Conservation (phyloP, 163 green algal species). For the Coccomyxa subellipsoidea region DNA sequence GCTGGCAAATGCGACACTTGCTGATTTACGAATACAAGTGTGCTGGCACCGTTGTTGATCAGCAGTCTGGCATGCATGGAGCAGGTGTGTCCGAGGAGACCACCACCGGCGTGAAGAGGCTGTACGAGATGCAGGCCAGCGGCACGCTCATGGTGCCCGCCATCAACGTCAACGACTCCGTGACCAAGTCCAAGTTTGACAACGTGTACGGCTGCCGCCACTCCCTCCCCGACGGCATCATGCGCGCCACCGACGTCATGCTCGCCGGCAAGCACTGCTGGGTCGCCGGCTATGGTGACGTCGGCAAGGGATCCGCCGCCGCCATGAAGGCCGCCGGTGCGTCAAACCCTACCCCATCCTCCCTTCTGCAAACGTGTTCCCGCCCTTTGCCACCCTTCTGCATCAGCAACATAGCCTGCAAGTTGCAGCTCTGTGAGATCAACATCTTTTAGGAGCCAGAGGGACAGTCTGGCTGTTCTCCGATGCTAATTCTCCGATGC, state of each 20-base stretch:
- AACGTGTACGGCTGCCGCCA: conserved; percentile 99
- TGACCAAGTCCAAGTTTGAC: conserved; percentile 99
- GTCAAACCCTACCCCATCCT: too few species aligned
- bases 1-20: too few species aligned
- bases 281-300: conserved; percentile 97
- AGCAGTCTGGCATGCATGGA: background rate
- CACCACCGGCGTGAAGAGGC: conserved; percentile 98
- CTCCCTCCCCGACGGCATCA: conserved; percentile 99
- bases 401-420: too few species aligned
- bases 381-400: too few species aligned
- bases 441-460: too few species aligned
- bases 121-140: conserved; percentile 95
- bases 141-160: conserved; percentile 93
- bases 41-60: too few species aligned
- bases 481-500: too few species aligned
- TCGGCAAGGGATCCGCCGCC: conserved; percentile 96
- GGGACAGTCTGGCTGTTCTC: too few species aligned
- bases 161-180: conserved; percentile 99
- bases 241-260: conserved; percentile 96
- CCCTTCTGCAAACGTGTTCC: too few species aligned
- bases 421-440: too few species aligned
- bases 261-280: conserved; percentile 80
- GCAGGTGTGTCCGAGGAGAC: conserved; percentile 96
- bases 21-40: too few species aligned
- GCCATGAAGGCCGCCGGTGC: conserved; percentile 94